Evolutionary conservation across 257 asterid genomes (phyloP), one percentile per base, ranked within the genome.

Genomic region (Mitragyna speciosa): DNA sequence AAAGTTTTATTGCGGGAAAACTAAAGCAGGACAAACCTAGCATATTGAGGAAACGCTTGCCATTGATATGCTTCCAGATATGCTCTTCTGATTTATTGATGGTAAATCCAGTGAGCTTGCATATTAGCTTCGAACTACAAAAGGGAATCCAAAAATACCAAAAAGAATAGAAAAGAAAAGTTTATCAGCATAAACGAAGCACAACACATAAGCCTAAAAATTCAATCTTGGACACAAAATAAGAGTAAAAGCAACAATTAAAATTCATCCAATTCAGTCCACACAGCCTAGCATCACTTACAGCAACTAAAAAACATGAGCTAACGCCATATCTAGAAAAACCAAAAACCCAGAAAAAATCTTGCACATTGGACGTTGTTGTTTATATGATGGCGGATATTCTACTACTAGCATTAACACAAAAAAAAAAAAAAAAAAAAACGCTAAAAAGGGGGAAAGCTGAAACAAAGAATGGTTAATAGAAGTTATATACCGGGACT

Each of bases 41-140:
- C 93, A 88, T 82, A 83, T 83, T 90, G 79, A 96, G 96, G 80
- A 96, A 96, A 19, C 94, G 94, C 77, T 89, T 96, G 82, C 99
- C 99, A 15, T 81, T 96, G 64, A 96, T 94, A 82, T 94, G 99
- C 89, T 94, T 96, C 99, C 99, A 96, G 83, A 96, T 89, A 78
- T 96, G 99, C 90, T 94, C 96, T 90, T 96, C 98, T 10, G 94
- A 75, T 81, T 96, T 94, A 75, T 96, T 96, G 84, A 94, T 88
- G 17, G 89, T 84, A 63, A 81, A 88, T 47, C 97, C 97, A 0
- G 98, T 96, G 58, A 96, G 88, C 85, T 88, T 92, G 88, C 98
- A 96, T 47, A 86, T 87, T 63, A 96, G 77, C 84, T 92, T 96
- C 72, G 91, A 91, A 79, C 98, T 95, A 81, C 88, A 90, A 75